Base-by-base conservation (phyloP, 2,329 filamentous ascomycete genomes). In the Diaporthe caulivora region DNA sequence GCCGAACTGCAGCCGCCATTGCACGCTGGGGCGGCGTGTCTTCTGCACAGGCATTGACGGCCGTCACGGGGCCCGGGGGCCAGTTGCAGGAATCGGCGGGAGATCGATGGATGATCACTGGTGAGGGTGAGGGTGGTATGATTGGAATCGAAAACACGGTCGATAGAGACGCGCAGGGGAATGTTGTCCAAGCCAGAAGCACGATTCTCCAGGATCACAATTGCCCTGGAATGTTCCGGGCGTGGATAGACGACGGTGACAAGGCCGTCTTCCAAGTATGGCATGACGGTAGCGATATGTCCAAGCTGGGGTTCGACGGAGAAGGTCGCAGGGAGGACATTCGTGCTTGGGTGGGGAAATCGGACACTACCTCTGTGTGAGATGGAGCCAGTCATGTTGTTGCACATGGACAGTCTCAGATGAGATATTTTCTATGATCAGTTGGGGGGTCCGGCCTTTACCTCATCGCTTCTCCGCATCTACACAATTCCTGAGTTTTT, bases 141-240 rank as follows among this genome's bases (percentile, higher is more conserved):
- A 97, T 98, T 78, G 95, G 94, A 0, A 93, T 95, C 58, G 93
- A 95, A 78, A 81, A 89, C 29, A 85, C 85, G 0, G 82, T 89
- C 1, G 84, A 87, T 15, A 80, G 82, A 2, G 84, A 88, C 74
- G 82, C 76, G 4, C 78, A 83, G n/a, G 86, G 87, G 0, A 76
- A 77, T n/a, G 78, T 86, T 7, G 79, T 87, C 1, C 83, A 83
- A 2, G 80, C 82, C 1, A 78, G 83, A 18, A 85, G 84, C 1
- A 86, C 88, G 68, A 87, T 97, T 8, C 83, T 95, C 21, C 93
- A 92, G 80, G 93, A 95, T 78, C 95, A 92, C 80, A 97, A 98
- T 80, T 97, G 93, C 77, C 93, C 92, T 6, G 95, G 95, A 0
- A 95, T 98, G 93, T 97, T 95, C 79, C 88, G 95, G 26, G 94